Evolutionary conservation across 441 rosid species (phyloP).

Genomic region (Metrosideros polymorpha): DNA sequence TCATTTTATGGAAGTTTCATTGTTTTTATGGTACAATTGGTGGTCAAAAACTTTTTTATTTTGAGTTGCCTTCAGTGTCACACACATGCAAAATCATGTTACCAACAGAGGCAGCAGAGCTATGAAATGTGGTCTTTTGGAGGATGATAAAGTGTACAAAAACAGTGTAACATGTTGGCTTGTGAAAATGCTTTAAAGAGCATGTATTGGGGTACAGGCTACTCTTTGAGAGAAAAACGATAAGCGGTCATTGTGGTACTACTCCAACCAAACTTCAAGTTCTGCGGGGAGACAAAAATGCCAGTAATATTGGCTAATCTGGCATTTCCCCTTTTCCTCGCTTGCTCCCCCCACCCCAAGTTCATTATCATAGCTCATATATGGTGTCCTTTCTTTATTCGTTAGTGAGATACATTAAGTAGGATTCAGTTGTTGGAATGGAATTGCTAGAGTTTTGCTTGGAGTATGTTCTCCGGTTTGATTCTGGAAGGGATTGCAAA

Average conservation of each 20-base stretch:
- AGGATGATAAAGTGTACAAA: background rate
- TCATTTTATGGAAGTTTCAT: background rate
- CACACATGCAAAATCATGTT: background rate
- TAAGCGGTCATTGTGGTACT: background rate
- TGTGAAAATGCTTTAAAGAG: background rate
- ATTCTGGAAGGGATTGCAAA: background rate
- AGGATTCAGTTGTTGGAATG: background rate
- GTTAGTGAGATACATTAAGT: background rate
- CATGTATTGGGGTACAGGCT: background rate
- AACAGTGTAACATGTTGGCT: background rate
- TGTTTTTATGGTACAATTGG: background rate
- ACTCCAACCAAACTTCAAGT: background rate
- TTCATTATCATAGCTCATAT: background rate
- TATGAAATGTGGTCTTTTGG: background rate
- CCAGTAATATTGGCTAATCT: background rate
- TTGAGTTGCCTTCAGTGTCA: background rate
- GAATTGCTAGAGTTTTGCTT: background rate
- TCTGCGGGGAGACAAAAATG: background rate
- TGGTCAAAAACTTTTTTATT: background rate
- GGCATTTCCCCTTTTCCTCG: background rate
- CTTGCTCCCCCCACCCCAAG: background rate
- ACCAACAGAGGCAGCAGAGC: background rate
- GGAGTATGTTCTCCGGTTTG: background rate
- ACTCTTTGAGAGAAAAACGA: background rate
- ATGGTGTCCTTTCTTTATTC: background rate